These are phyloP conservation scores for Calonectria hongkongensis DNA, from an alignment of 2,329 filamentous ascomycete genomes.

Conservation along the genomic window DNA sequence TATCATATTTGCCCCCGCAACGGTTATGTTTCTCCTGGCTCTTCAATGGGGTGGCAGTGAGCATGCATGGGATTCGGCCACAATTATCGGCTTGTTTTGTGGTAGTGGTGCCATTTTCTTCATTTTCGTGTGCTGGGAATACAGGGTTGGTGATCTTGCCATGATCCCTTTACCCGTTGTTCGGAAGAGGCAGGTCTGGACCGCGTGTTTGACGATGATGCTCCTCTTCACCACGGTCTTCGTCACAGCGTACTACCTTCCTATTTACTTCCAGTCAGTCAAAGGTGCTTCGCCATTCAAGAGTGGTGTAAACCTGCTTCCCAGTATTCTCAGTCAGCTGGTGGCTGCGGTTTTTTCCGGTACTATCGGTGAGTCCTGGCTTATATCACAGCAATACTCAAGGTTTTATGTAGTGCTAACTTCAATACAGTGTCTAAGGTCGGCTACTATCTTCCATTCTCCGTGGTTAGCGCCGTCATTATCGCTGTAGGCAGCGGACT, in stretches of 20 bases:
- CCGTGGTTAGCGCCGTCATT: conserved; percentile 59
- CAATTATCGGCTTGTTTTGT: conserved; percentile 67
- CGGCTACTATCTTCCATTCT: conserved; percentile 67
- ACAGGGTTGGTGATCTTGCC: conserved; percentile 65
- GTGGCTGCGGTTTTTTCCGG: conserved; percentile 51
- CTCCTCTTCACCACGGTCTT: conserved; percentile 67
- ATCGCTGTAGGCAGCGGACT: conserved; percentile 62
- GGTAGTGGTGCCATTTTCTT: conserved; percentile 62
- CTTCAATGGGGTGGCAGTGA: conserved; percentile 71
- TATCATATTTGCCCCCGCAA: conserved; percentile 65
- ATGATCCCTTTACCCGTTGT: conserved; percentile 70
- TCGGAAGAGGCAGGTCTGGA: conserved; percentile 64
- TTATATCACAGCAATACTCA: no score
- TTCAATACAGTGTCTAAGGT: conserved; percentile 48
- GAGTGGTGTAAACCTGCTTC: conserved; percentile 56
- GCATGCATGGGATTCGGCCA: conserved; percentile 66
- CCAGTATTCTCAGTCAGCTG: conserved; percentile 54
- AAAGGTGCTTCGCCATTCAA: conserved; percentile 57
- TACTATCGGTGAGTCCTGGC: conserved; percentile 41
- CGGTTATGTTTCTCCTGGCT: conserved; percentile 70
- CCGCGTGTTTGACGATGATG: conserved; percentile 63
- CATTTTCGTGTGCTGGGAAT: conserved; percentile 68
- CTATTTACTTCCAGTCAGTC: conserved; percentile 72
- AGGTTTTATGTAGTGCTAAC: conserved; percentile 24
- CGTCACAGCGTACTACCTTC: conserved; percentile 67